Percentiles rank a stretch among this genome's conserved stretches.
Conservation (phyloP, 306 rosid genomes). For the Carpinus fangiana region DNA sequence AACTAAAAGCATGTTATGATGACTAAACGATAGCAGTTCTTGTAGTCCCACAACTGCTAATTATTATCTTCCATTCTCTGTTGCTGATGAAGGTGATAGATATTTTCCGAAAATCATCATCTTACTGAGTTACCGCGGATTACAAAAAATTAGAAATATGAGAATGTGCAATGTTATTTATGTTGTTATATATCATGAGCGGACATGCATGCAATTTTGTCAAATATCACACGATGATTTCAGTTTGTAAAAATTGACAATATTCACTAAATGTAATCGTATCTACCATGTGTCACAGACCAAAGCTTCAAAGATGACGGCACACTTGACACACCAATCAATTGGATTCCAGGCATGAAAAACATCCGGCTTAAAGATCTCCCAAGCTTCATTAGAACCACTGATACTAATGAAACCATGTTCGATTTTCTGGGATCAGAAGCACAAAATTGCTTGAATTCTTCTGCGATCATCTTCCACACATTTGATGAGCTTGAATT, state of each 20-base stretch:
- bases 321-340: constrained; percentile 29
- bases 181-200: too few relatives aligned
- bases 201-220: too few relatives aligned
- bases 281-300: neutral
- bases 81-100: too few relatives aligned
- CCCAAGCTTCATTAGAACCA: constrained; percentile 41
- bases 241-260: neutral
- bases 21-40: too few relatives aligned
- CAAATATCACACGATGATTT: neutral
- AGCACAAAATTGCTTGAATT: constrained; percentile 32
- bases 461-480: constrained; percentile 37
- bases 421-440: constrained; percentile 39
- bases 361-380: constrained; percentile 42
- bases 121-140: too few relatives aligned
- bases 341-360: constrained; percentile 45
- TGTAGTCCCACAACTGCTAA: too few relatives aligned
- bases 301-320: too few relatives aligned
- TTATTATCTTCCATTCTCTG: too few relatives aligned
- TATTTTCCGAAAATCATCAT: too few relatives aligned
- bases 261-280: neutral
- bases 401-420: constrained; percentile 28
- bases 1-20: too few relatives aligned
- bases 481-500: constrained; percentile 40
- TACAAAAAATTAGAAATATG: too few relatives aligned
- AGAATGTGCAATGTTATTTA: too few relatives aligned